Base-by-base conservation (phyloP, 2,329 filamentous ascomycete species). In the Penicillium sp. region DNA sequence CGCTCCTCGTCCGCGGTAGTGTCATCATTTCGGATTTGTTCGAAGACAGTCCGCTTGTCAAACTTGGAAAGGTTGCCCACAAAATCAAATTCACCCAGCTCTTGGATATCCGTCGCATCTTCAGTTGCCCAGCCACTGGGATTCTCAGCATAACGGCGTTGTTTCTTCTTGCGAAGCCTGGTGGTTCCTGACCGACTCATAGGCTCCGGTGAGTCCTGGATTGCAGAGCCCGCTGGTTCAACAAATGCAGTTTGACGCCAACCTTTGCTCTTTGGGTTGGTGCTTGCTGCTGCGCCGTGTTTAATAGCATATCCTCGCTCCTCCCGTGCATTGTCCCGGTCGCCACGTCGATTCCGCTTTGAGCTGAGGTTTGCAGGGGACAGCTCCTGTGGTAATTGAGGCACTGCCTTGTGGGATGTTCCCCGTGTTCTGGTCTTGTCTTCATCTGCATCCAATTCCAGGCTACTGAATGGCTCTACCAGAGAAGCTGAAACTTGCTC, bases 21-120 rank as follows among this genome's bases (percentile, higher is more conserved):
- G 61, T 97, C 92, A 49, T 95, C 89, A 58, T 88, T 89, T 52
- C 89, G 80, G 69, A 97, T 93, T 70, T 96, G 86, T 57, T 92
- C 87, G 66, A 99, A 99, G 8, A 97, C 83, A 1, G 84, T 85
- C 48, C 86, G 83, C 74, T 97, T 97, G 75, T 97, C 91, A 62
- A 97, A 97, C 64, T 95, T 95, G 39, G 89, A 91, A 28, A 97
- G 77, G 57, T 90, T 90, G 46, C 83, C 84, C 61, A 88, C 85
- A 63, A 97, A 97, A 69, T 97, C 92, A 61, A 97, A 97, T 53
- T 97, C 93, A 10, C 88, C 89, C 77, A 93, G 81, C 65, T 95
- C 92, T 71, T 92, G 88, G 18, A 93, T 88, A 65, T 97, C 93
- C 0, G 89, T 96, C 18, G 92, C 91, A 64, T 97, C 92, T 65